These are phyloP conservation scores for Phycomyces nitens DNA, from an alignment of 192 early-diverging fungal species.

Conservation along the genomic window DNA sequence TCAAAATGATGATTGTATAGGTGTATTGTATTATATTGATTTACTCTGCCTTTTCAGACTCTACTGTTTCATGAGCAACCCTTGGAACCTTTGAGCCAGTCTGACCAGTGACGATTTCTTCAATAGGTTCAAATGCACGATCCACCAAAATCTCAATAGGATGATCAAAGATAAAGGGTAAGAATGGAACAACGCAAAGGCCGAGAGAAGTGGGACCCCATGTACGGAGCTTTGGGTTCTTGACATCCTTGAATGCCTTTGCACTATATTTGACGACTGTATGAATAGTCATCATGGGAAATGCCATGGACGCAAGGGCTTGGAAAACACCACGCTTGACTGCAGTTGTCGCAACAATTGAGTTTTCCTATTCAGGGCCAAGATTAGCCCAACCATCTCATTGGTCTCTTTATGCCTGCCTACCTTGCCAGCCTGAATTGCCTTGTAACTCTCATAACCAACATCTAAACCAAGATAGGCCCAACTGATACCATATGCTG, in stretches of 20 bases:
- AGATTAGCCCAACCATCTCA: too few species aligned
- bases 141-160: constrained; percentile 59
- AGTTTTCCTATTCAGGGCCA: constrained; percentile 33
- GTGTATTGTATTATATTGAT: too few species aligned
- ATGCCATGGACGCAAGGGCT: constrained; percentile 51
- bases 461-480: constrained; percentile 62
- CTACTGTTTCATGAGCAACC: constrained; percentile 16
- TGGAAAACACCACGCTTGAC: constrained; percentile 62
- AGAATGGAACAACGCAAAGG: constrained; percentile 55
- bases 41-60: constrained; percentile 12
- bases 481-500: constrained; percentile 59
- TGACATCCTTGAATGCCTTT: constrained; percentile 38
- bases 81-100: constrained; percentile 4
- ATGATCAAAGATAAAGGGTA: constrained; percentile 65
- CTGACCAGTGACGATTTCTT: constrained; percentile 23
- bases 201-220: constrained; percentile 63
- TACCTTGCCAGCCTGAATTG: constrained; percentile 43
- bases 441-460: constrained; percentile 58
- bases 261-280: constrained; percentile 59
- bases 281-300: constrained; percentile 64
- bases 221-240: constrained; percentile 29
- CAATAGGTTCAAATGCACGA: constrained; percentile 51
- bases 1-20: too few species aligned
- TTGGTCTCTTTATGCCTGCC: not conserved
- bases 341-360: constrained; percentile 43